Evolutionary conservation across 139 green algal genomes (phyloP).

Genomic region (Choricystis sp.): DNA sequence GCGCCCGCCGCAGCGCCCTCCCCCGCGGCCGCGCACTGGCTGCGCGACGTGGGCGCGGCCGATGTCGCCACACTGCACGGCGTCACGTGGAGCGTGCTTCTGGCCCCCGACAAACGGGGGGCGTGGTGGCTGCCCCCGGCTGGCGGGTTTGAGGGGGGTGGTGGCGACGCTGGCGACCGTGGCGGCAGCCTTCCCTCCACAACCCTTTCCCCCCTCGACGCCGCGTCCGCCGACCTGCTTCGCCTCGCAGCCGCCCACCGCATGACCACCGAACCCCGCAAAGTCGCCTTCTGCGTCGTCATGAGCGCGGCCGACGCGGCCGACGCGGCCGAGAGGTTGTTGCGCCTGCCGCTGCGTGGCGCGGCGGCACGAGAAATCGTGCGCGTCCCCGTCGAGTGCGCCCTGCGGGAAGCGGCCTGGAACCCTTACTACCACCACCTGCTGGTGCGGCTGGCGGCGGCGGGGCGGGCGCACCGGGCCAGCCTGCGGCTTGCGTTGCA

Average conservation of each 20-base stretch:
- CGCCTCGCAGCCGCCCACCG: conserved; percentile 35
- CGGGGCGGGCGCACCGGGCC: no score
- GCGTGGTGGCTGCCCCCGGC: conserved; percentile 46
- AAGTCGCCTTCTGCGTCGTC: conserved; percentile 51
- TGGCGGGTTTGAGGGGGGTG: conserved; percentile 4
- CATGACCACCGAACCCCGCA: conserved; percentile 46
- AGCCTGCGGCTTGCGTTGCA: not conserved
- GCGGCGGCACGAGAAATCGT: conserved; percentile 57
- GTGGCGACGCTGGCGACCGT: conserved; percentile 1
- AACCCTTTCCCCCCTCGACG: not conserved
- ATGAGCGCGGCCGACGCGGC: conserved; percentile 59
- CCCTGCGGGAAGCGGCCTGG: conserved; percentile 29
- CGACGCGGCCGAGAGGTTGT: conserved; percentile 58
- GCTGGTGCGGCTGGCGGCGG: conserved; percentile 22
- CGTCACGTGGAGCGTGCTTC: not conserved
- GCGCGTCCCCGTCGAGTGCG: conserved; percentile 57
- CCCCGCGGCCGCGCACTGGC: not conserved
- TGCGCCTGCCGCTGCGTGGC: conserved; percentile 52
- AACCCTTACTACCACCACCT: conserved; percentile 71
- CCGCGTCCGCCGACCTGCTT: conserved; percentile 29
- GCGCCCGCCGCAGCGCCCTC: not conserved
- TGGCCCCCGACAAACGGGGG: conserved; percentile 14
- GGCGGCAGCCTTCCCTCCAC: not conserved
- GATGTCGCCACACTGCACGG: not conserved
- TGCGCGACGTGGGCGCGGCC: conserved; percentile 1